Base-by-base conservation (phyloP, 1,284 basidiomycete species). In the Stygiomarasmius scandens region DNA sequence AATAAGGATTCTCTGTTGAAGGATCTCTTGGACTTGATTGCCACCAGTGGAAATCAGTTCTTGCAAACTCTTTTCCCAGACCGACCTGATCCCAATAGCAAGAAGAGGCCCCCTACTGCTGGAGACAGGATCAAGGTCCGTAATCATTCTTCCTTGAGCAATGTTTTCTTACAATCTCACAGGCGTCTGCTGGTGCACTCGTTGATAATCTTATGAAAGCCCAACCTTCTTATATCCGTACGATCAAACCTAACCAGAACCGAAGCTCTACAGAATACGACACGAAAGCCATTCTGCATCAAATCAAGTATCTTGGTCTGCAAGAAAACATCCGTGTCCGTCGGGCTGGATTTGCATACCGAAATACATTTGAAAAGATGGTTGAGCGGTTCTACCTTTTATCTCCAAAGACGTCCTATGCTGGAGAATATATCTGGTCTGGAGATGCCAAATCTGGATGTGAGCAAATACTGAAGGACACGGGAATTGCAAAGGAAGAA, bases 161-260 rank as follows among this genome's bases (percentile, higher is more conserved):
- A n/a, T n/a, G n/a, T 34, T 5, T 52, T 20, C 54, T 52, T 22
- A 16, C 4, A 20, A 64, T 14, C 63, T 22, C 48, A 16, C 59
- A 93, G 90, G 74, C 80, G 58, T 97, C 95, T 23, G 97, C 97
- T 36, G 90, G 93, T 61, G 94, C 94, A 9, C 85, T 99, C 25
- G 97, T 99, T 14, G 94, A 97, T 19, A 97, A 96, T 70, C 78
- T 98, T 60, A 96, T 95, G 94, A 92, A 89, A 61, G 93, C 95
- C 29, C 95, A 96, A 72, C 97, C 97, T 1, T 95, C 95, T 22
- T 99, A 99, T 76, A 99, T 99, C 65, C 93, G 97, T 61, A 99
- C 97, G 3, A 99, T 99, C 81, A 99, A 99, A 76, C 94, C 97
- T 11, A 99, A 99, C 73, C 93, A 98, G 79, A 97, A 98, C 71